Conservation (phyloP, 202 grass and related monocot genomes). For the Cymbopogon flexuosus region DNA sequence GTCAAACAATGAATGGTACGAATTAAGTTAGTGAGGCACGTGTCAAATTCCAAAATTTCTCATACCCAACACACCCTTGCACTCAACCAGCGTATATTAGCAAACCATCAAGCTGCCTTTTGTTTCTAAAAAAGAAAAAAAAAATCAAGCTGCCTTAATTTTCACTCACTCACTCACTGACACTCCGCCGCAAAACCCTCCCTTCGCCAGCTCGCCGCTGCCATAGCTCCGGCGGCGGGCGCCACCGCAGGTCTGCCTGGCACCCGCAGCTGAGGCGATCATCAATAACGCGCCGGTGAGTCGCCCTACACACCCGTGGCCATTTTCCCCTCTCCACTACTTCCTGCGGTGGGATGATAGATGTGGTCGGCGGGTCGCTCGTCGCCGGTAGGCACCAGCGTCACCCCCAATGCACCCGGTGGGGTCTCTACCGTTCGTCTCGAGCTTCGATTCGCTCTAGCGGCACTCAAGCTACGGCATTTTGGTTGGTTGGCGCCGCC, state of each 20-base stretch:
- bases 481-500: background rate
- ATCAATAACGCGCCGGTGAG: background rate
- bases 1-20: no score
- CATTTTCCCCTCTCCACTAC: background rate
- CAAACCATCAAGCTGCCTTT: no score
- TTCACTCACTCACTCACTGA: no score
- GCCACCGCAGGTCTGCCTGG: background rate
- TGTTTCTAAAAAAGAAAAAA: no score
- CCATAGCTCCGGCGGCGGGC: no score
- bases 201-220: no score
- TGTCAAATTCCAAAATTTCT: no score
- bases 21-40: no score
- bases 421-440: background rate
- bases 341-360: background rate
- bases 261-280: background rate
- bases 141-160: no score
- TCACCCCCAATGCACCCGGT: background rate
- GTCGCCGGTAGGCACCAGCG: background rate
- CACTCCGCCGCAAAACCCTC: background rate
- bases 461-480: background rate
- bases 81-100: no score
- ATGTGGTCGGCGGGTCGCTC: background rate
- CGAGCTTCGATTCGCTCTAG: background rate
- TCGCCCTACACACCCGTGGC: background rate
- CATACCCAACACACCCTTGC: no score